Evolutionary conservation across 441 rosid genomes (phyloP).

Genomic region (Bocquillonia castaneifolia): DNA sequence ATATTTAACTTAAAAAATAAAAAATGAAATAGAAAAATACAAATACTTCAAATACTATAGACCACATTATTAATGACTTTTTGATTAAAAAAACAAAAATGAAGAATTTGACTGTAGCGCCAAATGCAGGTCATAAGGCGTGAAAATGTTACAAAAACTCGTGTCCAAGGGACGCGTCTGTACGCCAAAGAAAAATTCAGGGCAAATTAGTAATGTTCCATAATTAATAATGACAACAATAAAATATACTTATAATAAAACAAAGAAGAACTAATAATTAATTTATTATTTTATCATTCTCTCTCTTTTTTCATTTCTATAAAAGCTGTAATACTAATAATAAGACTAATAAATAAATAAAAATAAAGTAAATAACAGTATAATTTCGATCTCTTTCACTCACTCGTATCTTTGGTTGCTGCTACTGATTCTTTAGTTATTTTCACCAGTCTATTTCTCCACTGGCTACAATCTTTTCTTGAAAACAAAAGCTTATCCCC

Average conservation of each 20-base stretch:
- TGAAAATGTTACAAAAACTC: neutral
- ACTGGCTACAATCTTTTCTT: neutral
- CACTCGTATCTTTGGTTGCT: neutral
- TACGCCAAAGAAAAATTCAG: neutral
- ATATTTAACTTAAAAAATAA: neutral
- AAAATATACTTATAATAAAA: too few species aligned
- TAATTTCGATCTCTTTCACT: neutral
- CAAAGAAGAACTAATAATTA: neutral
- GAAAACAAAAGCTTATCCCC: constrained; percentile 10
- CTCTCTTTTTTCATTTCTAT: neutral
- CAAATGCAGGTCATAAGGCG: neutral
- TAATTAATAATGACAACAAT: too few species aligned
- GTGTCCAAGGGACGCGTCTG: neutral
- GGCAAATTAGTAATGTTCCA: neutral
- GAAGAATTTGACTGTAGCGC: neutral
- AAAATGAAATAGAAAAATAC: too few species aligned
- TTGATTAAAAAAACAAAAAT: too few species aligned
- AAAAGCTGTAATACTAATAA: too few species aligned
- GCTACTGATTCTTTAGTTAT: too few species aligned
- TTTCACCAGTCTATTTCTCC: neutral
- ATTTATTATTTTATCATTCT: neutral
- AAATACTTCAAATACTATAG: too few species aligned
- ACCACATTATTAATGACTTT: too few species aligned
- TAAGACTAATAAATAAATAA: too few species aligned
- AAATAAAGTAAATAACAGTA: neutral